A percentile compares a stretch with the other conserved stretches of the same genome.
Conservation (phyloP, 2,329 filamentous ascomycete species). For the Cryphonectria radicalis region DNA sequence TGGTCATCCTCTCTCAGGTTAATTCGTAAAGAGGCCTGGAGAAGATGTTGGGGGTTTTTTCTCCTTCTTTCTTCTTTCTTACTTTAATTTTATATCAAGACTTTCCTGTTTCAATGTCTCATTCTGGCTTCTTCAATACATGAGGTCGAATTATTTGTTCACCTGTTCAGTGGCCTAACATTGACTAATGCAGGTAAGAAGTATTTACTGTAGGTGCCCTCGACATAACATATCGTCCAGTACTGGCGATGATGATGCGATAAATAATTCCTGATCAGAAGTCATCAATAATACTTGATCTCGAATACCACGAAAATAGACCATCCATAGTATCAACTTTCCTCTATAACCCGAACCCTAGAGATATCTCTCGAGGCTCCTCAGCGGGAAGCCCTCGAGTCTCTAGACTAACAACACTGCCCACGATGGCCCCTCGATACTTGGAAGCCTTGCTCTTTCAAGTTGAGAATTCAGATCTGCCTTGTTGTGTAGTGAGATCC, state of each 20-base stretch:
- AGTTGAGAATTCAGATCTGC: not conserved
- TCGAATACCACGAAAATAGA: not conserved
- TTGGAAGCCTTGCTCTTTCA: not conserved
- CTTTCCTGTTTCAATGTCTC: too few species aligned
- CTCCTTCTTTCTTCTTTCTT: too few species aligned
- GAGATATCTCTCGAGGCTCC: not conserved
- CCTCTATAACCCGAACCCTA: conserved; percentile 18
- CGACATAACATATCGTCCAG: not conserved
- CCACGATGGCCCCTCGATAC: not conserved
- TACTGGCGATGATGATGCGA: not conserved
- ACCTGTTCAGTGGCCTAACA: not conserved
- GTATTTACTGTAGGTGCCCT: too few species aligned
- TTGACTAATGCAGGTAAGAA: not conserved
- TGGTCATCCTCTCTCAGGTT: not conserved
- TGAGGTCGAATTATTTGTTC: not conserved
- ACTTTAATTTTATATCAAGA: too few species aligned
- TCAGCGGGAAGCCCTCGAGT: not conserved
- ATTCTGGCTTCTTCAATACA: not conserved
- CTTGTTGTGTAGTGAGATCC: not conserved
- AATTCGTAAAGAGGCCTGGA: too few species aligned
- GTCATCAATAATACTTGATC: not conserved
- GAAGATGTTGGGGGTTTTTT: not conserved
- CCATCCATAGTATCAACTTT: not conserved
- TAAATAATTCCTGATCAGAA: not conserved
- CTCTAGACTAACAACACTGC: not conserved